A percentile compares a stretch with the other conserved stretches of the same genome.
Conservation (phyloP, 1,284 basidiomycete genomes). For the Ceratorhiza oryzae-sativae region DNA sequence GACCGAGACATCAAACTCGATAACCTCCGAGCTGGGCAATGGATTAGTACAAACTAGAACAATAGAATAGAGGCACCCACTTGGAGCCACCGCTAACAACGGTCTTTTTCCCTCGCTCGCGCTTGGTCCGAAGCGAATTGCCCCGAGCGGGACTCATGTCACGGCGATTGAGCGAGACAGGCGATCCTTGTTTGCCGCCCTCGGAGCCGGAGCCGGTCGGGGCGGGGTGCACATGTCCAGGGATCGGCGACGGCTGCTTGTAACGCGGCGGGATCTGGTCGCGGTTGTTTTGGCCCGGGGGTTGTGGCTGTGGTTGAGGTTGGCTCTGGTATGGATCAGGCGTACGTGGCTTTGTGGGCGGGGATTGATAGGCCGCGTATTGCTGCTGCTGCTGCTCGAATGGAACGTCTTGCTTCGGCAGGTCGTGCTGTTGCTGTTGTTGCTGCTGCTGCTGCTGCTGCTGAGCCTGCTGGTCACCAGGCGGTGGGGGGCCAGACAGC, state of each 20-base stretch:
- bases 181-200: constrained; percentile 30
- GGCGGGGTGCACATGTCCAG: constrained; percentile 21
- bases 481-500: constrained; percentile 55
- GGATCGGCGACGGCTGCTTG: constrained; percentile 37
- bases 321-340: constrained; percentile 32
- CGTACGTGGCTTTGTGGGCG: constrained; percentile 35
- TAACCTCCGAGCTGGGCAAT: constrained; percentile 56
- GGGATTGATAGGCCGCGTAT: constrained; percentile 26
- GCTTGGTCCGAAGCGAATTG: constrained; percentile 53
- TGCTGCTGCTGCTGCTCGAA: constrained; percentile 31
- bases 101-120: constrained; percentile 40
- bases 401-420: constrained; percentile 31
- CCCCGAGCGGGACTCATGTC: constrained; percentile 68
- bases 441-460: constrained; percentile 55
- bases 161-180: constrained; percentile 57
- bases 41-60: neutral
- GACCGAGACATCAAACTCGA: constrained; percentile 38
- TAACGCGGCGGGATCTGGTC: constrained; percentile 51
- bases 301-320: constrained; percentile 33
- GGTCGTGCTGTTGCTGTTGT: constrained; percentile 3
- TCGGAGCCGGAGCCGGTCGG: constrained; percentile 54
- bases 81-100: neutral
- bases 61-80: neutral
- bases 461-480: constrained; percentile 55
- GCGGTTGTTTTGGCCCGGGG: constrained; percentile 23